Evolutionary conservation across 495 filamentous ascomycete genomes (phyloP).

Genomic region (Aspergillus incahuasiensis): DNA sequence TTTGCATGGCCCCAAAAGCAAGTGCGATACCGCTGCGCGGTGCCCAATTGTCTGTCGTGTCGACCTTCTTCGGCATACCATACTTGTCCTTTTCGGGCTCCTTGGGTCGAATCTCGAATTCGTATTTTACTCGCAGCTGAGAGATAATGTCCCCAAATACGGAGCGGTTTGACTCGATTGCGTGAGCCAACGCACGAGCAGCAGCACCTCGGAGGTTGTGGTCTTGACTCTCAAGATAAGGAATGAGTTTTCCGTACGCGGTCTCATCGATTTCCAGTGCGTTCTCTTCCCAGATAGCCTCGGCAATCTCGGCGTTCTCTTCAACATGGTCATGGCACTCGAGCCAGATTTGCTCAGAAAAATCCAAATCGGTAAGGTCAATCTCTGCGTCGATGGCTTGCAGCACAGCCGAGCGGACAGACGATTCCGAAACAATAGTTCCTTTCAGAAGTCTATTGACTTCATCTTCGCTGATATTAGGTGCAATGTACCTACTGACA

Average conservation of each 20-base stretch:
- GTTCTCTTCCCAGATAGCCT: conserved; percentile 92
- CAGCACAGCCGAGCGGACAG: conserved; percentile 81
- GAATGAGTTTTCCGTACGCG: conserved; percentile 59
- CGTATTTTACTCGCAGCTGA: conserved; percentile 63
- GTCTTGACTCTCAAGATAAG: conserved; percentile 75
- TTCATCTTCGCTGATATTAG: conserved; percentile 67
- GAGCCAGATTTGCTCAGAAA: conserved; percentile 89
- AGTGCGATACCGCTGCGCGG: conserved; percentile 79
- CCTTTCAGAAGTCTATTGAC: conserved; percentile 67
- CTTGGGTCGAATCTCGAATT: conserved; percentile 71
- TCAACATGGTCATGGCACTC: conserved; percentile 84
- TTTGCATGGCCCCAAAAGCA: conserved; percentile 75
- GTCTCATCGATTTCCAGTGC: conserved; percentile 66
- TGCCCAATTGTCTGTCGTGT: conserved; percentile 86
- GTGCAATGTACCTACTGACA: conserved; percentile 71
- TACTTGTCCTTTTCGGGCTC: conserved; percentile 81
- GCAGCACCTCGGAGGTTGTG: conserved; percentile 77
- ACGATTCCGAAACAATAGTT: conserved; percentile 67
- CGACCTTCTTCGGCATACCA: conserved; percentile 84
- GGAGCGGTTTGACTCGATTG: conserved; percentile 52
- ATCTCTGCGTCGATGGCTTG: conserved; percentile 87
- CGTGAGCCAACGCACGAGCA: conserved; percentile 73
- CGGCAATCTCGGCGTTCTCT: conserved; percentile 79
- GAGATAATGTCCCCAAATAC: conserved; percentile 55
- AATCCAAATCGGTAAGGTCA: conserved; percentile 78